Percentiles rank a stretch among this genome's conserved stretches.
Conservation (phyloP, 768 basidiomycete genomes). For the Daedalea quercina region DNA sequence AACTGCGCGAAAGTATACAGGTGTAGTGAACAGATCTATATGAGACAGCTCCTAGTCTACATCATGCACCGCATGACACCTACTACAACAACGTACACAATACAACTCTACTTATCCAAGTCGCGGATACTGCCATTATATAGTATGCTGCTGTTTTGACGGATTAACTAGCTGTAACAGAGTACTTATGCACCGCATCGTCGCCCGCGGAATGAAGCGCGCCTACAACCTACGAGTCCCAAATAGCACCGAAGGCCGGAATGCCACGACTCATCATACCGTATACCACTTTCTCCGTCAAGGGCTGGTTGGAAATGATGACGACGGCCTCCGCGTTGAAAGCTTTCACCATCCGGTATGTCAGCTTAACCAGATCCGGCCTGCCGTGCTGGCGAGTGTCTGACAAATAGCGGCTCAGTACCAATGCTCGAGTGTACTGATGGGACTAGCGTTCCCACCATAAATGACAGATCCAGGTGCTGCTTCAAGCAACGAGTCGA, state of each 20-base stretch:
- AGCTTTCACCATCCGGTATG: constrained; percentile 21
- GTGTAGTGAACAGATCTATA: not conserved
- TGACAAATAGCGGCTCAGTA: not conserved
- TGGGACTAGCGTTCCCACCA: constrained; percentile 23
- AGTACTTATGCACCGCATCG: not conserved
- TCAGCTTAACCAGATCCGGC: constrained; percentile 27
- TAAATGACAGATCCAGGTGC: constrained; percentile 48
- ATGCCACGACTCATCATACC: constrained; percentile 50
- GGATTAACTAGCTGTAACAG: not conserved
- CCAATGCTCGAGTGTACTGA: not conserved
- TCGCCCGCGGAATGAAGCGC: not conserved
- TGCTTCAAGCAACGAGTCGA: constrained; percentile 43
- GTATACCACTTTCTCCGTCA: constrained; percentile 43
- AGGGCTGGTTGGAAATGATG: constrained; percentile 47
- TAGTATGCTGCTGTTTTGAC: not conserved
- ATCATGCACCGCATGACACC: not conserved
- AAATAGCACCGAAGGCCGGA: constrained; percentile 51
- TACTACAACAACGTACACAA: too few relatives aligned
- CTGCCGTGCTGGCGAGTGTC: constrained; percentile 25
- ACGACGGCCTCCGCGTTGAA: constrained; percentile 39
- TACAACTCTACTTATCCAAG: too few relatives aligned
- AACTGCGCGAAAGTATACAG: too few relatives aligned
- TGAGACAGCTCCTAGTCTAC: not conserved
- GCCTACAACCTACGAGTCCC: constrained; percentile 37
- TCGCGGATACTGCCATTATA: too few relatives aligned